Percentiles rank a stretch among this genome's conserved stretches.
These are phyloP conservation scores for Epichloe aotearoae DNA, from an alignment of 2,329 filamentous ascomycete genomes.

Conservation along the genomic window DNA sequence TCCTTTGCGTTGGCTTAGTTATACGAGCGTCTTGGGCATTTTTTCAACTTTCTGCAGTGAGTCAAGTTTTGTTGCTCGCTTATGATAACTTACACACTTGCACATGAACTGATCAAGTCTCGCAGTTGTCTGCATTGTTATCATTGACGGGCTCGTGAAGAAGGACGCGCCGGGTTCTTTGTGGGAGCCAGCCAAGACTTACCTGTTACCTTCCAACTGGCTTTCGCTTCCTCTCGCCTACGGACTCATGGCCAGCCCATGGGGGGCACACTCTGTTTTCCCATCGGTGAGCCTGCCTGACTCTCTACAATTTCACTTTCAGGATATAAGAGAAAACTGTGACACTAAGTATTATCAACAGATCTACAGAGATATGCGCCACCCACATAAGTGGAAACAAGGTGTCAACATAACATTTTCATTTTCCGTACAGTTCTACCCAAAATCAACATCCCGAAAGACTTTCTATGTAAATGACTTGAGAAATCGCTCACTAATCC, in stretches of 20 bases:
- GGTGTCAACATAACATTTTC: conserved; percentile 70
- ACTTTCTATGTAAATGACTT: background rate
- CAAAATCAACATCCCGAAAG: background rate
- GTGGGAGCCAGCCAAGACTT: conserved; percentile 63
- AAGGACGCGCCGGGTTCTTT: conserved; percentile 68
- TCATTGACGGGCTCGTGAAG: conserved; percentile 79
- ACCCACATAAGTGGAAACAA: conserved; percentile 67
- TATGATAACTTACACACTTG: background rate
- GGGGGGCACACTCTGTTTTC: conserved; percentile 55
- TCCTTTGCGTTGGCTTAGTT: conserved; percentile 70
- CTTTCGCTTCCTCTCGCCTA: conserved; percentile 75
- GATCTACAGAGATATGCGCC: conserved; percentile 51
- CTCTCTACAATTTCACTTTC: background rate
- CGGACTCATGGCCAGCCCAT: conserved; percentile 72
- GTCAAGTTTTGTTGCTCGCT: conserved; percentile 22
- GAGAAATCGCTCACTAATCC: background rate
- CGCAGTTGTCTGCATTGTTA: conserved; percentile 67
- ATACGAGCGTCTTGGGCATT: conserved; percentile 89
- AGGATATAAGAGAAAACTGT: no score
- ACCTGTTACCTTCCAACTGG: conserved; percentile 79
- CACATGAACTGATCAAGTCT: background rate
- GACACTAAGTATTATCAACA: conserved; percentile 12
- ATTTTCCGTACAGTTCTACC: conserved; percentile 49
- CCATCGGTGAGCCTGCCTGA: conserved; percentile 47
- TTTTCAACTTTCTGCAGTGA: conserved; percentile 76